Base-by-base conservation (phyloP, 2,329 filamentous ascomycete species). In the Colletotrichum costaricense region DNA sequence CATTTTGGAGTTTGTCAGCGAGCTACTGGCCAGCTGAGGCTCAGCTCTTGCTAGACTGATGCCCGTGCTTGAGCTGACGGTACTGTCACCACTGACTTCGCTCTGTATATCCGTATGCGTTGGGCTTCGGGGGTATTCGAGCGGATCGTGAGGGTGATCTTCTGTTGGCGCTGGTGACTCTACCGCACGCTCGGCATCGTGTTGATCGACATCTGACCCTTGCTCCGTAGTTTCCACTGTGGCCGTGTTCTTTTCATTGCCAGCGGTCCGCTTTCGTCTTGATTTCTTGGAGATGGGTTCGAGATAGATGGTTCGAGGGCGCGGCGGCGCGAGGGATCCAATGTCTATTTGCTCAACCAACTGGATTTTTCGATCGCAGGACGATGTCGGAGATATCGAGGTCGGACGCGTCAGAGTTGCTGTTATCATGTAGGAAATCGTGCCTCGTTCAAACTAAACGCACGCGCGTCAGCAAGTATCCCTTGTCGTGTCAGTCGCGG, bases 331-430 rank as follows among this genome's bases (percentile, higher is more conserved):
- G 38, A 98, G 87, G 1, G 91, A 85, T 6, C 94, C 94, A 76
- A 98, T 92, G 79, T 99, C 97, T 63, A 98, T 92, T 72, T 90
- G 91, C 81, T 98, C 95, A 42, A 94, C 86, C 8, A 98, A 86
- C 73, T 92, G 91, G 26, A 99, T 88, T 78, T 95, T 95, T 74
- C 92, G 90, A 76, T 97, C 95, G 83, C 94, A 97, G 46, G 91
- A 93, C 11, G 92, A 89, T 2, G 93, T 95, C 2, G 96, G 93
- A 16, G 93, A 89, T 74, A 98, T 97, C 6, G 95, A 92, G 0
- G 94, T 97, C 24, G 97, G 96, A 69, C 95, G 91, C 24, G 96
- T 98, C 70, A 98, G 83, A 9, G 95, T 98, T 38, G 96, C 93
- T 6, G 94, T 96, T 78, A 98, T 90, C 85, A 96, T 91, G 84